Evolutionary conservation across 345 rosid genomes (phyloP).

Genomic region (Arabis hirsuta): DNA sequence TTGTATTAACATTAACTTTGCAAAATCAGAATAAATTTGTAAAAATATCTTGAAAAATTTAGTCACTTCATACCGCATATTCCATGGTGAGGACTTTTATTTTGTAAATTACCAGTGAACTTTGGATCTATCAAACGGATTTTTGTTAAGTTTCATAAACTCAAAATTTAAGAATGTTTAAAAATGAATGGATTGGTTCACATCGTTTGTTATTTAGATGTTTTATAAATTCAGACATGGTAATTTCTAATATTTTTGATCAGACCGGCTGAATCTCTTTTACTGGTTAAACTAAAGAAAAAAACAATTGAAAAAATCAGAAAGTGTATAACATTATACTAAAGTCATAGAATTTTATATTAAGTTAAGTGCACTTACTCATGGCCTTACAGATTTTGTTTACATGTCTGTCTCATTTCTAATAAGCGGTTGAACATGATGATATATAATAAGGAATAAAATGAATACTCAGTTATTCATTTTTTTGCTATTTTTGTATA

Average conservation of each 20-base stretch:
- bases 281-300: no score
- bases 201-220: not conserved
- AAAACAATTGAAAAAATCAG: not conserved
- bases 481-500: constrained; percentile 2
- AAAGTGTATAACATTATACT: not conserved
- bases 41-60: no score
- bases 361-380: constrained; percentile 13
- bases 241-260: not conserved
- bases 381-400: constrained; percentile 11
- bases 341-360: not conserved
- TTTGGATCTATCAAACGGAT: no score
- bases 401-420: constrained; percentile 16
- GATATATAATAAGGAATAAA: constrained; percentile 8
- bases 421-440: constrained; percentile 20
- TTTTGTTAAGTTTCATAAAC: no score
- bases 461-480: constrained; percentile 7
- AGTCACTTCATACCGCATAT: no score
- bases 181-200: no score
- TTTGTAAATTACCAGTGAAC: no score
- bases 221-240: not conserved
- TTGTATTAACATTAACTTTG: no score
- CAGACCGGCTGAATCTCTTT: no score
- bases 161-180: no score
- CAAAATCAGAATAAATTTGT: no score
- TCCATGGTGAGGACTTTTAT: no score